phyloP scores from a whole-genome alignment of 148 eudicot species.

The Amaranthus hypochondriacus region DNA sequence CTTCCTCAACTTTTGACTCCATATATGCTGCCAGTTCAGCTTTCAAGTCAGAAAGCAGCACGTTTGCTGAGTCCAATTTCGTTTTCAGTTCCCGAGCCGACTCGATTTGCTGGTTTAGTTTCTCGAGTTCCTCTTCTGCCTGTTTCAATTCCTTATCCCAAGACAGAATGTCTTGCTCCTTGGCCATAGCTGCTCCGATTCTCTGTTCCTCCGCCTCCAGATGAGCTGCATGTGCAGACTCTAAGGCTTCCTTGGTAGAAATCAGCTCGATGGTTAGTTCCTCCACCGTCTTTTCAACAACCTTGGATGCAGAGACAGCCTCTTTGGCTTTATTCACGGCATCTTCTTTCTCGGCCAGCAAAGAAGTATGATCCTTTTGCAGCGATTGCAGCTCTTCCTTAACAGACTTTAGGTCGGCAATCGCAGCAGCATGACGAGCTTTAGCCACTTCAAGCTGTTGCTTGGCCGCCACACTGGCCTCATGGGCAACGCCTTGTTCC shows the following conservation, averaged over 20 bases:
- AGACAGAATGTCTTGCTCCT: constrained; percentile 64
- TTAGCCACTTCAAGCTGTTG: constrained; percentile 87
- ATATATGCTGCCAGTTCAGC: constrained; percentile 80
- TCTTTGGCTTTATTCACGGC: constrained; percentile 75
- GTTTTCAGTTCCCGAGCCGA: constrained; percentile 65
- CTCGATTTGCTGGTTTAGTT: constrained; percentile 50
- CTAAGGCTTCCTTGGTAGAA: constrained; percentile 67
- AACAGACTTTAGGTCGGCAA: constrained; percentile 54
- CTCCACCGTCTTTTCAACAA: constrained; percentile 85
- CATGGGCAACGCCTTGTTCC: constrained; percentile 90
- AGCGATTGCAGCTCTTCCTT: constrained; percentile 51
- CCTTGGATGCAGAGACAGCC: constrained; percentile 57
- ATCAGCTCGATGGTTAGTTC: constrained; percentile 80
- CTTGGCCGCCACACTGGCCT: constrained; percentile 87
- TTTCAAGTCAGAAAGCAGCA: constrained; percentile 59
- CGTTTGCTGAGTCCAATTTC: constrained; percentile 55
- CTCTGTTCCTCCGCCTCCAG: constrained; percentile 93
- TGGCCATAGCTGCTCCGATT: constrained; percentile 85
- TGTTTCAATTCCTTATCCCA: constrained; percentile 87
- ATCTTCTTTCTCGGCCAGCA: constrained; percentile 56
- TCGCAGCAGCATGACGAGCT: constrained; percentile 63
- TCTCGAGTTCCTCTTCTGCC: constrained; percentile 77
- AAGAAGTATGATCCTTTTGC: constrained; percentile 46
- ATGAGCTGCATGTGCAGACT: constrained; percentile 85
- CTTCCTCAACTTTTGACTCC: constrained; percentile 64